Evolutionary conservation across 345 rosid genomes (phyloP), one percentile per base, ranked within the genome.

Genomic region (Cochlearia excelsa): DNA sequence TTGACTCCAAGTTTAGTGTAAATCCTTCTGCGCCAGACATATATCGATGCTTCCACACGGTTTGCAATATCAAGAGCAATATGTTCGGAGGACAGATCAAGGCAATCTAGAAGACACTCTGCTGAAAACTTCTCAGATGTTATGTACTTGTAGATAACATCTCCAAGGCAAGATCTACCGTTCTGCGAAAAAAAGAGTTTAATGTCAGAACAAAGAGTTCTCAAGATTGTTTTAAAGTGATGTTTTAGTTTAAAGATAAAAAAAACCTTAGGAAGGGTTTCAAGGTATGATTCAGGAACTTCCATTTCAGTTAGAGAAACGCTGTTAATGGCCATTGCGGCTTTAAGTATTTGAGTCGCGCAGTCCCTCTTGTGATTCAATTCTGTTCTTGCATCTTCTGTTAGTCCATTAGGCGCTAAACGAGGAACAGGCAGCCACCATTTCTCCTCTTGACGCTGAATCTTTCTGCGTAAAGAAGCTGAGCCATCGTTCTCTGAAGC

Each of bases 351-450:
- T 72, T 94, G 97, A 41, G 73, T 84, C 0, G 92, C 69, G 72
- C 87, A 84, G 43, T 94, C 97, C 9, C 89, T 81, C 8, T 74
- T 85, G 63, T 85, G 90, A 55, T 76, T 76, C 75, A 94, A 49
- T 38, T 90, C 86, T 75, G 78, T 94, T 76, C 90, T 84, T 30
- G 95, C 83, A 59, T 73, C 71, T 66, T 90, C 89, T n/a, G 74
- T 66, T 3, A 94, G 88, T 54, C 99, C 99, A 30, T 78, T 77
- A 2, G 90, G 57, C 63, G 92, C 90, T 38, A 94, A 83, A 26
- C 93, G 96, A 27, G 99, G 99, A 27, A 90, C 95, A 4, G 99
- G 99, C 3, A 94, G 75, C 99, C 99, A 94, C 99, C 99, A 94
- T 73, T 94, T 94, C 72, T 94, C 99, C 51, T 90, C 96, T 65